Evolutionary conservation across 2,329 filamentous ascomycete species (phyloP).

Genomic region (Hortaea werneckii): DNA sequence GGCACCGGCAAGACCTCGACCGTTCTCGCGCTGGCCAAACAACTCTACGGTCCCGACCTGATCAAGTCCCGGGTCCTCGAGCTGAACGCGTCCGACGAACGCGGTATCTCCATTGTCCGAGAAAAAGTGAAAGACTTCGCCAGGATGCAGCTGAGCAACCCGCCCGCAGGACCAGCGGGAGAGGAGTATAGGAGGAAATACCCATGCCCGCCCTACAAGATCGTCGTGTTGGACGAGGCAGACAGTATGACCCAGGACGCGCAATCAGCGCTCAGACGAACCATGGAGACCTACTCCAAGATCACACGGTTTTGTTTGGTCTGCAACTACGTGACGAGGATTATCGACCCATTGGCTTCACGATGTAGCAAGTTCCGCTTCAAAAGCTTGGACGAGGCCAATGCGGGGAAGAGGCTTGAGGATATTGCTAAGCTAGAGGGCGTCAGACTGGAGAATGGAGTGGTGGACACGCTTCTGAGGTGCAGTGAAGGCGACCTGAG

Average conservation of each 20-base stretch:
- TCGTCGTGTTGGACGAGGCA: constrained; percentile 95
- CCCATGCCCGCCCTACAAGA: constrained; percentile 96
- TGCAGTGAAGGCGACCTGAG: constrained; percentile 90
- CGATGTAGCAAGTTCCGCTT: constrained; percentile 96
- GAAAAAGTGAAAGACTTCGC: constrained; percentile 99
- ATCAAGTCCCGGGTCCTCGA: constrained; percentile 93
- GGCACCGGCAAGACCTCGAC: constrained; percentile 98
- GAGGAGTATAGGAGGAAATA: constrained; percentile 53
- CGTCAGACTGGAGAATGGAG: constrained; percentile 66
- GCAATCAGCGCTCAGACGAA: constrained; percentile 80
- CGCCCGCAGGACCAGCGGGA: constrained; percentile 54
- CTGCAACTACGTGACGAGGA: constrained; percentile 96
- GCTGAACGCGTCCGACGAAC: constrained; percentile 97
- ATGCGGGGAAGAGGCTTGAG: constrained; percentile 67
- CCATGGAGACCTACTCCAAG: constrained; percentile 96
- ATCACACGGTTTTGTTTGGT: constrained; percentile 96
- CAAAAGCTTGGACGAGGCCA: constrained; percentile 84
- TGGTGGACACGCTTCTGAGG: constrained; percentile 70
- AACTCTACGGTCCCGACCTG: constrained; percentile 91
- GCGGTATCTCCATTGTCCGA: constrained; percentile 90
- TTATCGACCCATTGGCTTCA: constrained; percentile 90
- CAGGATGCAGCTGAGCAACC: constrained; percentile 81
- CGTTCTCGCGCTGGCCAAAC: constrained; percentile 90
- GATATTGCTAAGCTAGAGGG: constrained; percentile 75
- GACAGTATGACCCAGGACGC: constrained; percentile 99